phyloP scores from a whole-genome alignment of 2,329 filamentous ascomycete genomes.

The Sporothrix globosa region DNA sequence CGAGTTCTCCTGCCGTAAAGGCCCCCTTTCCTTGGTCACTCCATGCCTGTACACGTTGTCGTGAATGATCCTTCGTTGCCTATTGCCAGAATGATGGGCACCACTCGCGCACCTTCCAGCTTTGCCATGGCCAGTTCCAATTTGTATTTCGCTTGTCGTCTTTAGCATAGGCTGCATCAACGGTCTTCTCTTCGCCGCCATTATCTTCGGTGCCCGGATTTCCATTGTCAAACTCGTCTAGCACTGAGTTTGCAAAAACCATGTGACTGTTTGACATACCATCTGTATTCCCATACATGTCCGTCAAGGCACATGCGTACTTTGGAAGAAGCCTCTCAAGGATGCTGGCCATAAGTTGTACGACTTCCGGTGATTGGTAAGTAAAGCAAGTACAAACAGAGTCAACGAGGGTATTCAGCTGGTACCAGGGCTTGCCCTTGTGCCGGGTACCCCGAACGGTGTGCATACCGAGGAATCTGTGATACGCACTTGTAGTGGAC shows the following conservation, averaged over 20 bases:
- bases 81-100: conserved; percentile 15
- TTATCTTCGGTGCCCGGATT: neutral
- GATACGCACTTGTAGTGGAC: conserved; percentile 15
- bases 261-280: conserved; percentile 1
- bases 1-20: no score
- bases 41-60: neutral
- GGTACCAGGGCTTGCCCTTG: neutral
- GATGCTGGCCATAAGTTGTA: neutral
- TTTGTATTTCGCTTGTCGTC: neutral
- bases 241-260: conserved; percentile 6
- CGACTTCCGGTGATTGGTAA: neutral
- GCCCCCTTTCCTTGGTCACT: no score
- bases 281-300: conserved; percentile 24
- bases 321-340: conserved; percentile 17
- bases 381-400: neutral
- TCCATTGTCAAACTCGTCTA: conserved; percentile 8
- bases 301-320: conserved; percentile 20
- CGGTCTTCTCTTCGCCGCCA: neutral
- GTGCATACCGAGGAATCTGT: conserved; percentile 3
- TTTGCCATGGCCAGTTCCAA: neutral
- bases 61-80: neutral
- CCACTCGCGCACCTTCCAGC: neutral
- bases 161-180: neutral
- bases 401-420: no score
- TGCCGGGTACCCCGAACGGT: neutral